These are phyloP conservation scores for Nitzschia palea DNA, from an alignment of 108 stramenopile genomes.

Conservation along the genomic window DNA sequence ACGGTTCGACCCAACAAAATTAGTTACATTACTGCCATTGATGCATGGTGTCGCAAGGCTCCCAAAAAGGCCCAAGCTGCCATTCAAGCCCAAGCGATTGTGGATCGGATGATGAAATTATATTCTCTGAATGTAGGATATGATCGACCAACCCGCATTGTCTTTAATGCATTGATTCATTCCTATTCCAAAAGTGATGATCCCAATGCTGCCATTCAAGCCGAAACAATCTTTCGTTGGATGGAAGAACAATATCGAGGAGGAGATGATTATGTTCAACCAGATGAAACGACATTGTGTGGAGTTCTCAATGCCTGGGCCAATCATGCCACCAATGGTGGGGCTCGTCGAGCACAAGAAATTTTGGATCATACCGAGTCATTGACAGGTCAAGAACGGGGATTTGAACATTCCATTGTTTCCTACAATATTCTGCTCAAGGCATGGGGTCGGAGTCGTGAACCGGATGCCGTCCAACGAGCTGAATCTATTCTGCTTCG, in stretches of 20 bases:
- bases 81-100: constrained; percentile 56
- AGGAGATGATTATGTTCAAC: constrained; percentile 56
- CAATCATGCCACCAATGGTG: constrained; percentile 60
- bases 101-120: constrained; percentile 74
- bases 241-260: constrained; percentile 63
- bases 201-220: constrained; percentile 43
- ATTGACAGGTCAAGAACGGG: constrained; percentile 35
- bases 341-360: constrained; percentile 67
- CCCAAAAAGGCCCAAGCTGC: constrained; percentile 38
- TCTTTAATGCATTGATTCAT: constrained; percentile 73
- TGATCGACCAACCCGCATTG: constrained; percentile 59
- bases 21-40: constrained; percentile 45
- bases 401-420: constrained; percentile 42
- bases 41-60: constrained; percentile 38
- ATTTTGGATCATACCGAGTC: constrained; percentile 71
- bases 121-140: constrained; percentile 53
- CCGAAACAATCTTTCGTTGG: constrained; percentile 65
- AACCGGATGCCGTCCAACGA: constrained; percentile 43
- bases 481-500: constrained; percentile 34
- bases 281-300: constrained; percentile 70
- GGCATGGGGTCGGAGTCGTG: constrained; percentile 66
- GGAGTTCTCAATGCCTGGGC: constrained; percentile 74
- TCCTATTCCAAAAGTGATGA: constrained; percentile 57
- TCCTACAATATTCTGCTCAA: constrained; percentile 69
- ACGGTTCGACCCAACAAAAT: constrained; percentile 46